Evolutionary conservation across 2,329 filamentous ascomycete species (phyloP).

Genomic region (Aspergillus terreus): DNA sequence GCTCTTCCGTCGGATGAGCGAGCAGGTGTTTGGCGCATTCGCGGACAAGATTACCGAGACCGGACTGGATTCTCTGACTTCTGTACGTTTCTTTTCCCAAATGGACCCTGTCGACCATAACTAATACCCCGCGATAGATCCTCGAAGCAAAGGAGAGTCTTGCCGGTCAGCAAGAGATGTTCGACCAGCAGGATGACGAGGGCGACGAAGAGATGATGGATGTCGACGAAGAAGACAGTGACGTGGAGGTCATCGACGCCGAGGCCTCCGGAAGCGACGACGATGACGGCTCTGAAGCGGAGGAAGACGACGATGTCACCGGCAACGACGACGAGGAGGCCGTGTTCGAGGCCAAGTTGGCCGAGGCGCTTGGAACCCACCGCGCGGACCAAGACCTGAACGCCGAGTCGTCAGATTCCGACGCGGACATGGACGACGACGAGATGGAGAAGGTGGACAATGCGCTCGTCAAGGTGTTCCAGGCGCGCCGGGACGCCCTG

Average conservation of each 20-base stretch:
- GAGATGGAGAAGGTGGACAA: constrained; percentile 89
- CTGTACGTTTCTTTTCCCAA: constrained; percentile 26
- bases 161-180: constrained; percentile 81
- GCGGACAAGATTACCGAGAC: constrained; percentile 68
- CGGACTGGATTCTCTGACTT: constrained; percentile 62
- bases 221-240: constrained; percentile 35
- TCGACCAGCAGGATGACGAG: constrained; percentile 64
- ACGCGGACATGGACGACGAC: constrained; percentile 87
- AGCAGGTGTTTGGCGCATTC: constrained; percentile 84
- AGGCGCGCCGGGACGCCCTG: constrained; percentile 63
- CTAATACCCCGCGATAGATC: constrained; percentile 54
- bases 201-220: constrained; percentile 52
- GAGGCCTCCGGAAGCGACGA: constrained; percentile 30
- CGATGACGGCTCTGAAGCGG: constrained; percentile 34
- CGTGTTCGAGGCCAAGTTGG: constrained; percentile 72
- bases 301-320: constrained; percentile 36
- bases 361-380: constrained; percentile 72
- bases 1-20: constrained; percentile 78
- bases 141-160: constrained; percentile 75
- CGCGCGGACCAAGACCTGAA: constrained; percentile 54
- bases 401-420: constrained; percentile 54
- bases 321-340: constrained; percentile 52
- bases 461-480: constrained; percentile 81
- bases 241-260: constrained; percentile 40
- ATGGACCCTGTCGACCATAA: background rate